phyloP scores from a whole-genome alignment of 768 basidiomycete species.

The Mycena galericulata region DNA sequence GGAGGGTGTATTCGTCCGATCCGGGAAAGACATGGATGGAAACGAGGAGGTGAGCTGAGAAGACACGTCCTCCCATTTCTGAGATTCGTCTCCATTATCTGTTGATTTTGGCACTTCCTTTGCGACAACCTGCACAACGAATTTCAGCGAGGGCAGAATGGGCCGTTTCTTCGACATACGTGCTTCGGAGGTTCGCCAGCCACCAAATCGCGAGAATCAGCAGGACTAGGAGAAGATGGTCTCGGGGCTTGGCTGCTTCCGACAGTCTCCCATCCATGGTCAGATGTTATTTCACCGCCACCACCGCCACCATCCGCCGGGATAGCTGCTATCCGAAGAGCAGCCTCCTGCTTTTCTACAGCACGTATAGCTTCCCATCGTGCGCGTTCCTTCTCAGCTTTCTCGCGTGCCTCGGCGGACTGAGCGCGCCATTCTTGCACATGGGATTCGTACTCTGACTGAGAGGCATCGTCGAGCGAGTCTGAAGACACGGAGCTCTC shows the following conservation, averaged over 20 bases:
- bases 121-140: constrained; percentile 8
- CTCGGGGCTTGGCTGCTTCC: constrained; percentile 35
- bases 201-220: constrained; percentile 54
- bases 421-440: constrained; percentile 78
- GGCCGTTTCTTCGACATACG: constrained; percentile 33
- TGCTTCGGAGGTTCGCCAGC: constrained; percentile 51
- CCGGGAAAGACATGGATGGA: constrained; percentile 85
- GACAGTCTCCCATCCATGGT: constrained; percentile 54
- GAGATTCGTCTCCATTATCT: constrained; percentile 57
- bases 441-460: constrained; percentile 75
- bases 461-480: constrained; percentile 64
- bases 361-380: constrained; percentile 78
- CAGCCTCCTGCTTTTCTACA: constrained; percentile 60
- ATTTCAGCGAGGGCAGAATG: constrained; percentile 9
- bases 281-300: constrained; percentile 32
- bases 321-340: constrained; percentile 50
- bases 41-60: constrained; percentile 72
- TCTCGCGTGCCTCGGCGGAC: constrained; percentile 77
- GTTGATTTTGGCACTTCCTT: constrained; percentile 28
- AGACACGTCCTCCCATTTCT: constrained; percentile 83
- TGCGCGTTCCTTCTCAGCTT: constrained; percentile 79
- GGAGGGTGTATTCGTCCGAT: constrained; percentile 65
- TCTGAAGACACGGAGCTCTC: constrained; percentile 33
- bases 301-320: constrained; percentile 17
- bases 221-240: constrained; percentile 49